A percentile compares a stretch with the other conserved stretches of the same genome.
Conservation (phyloP, 1,139 yeast genomes). For the Meyerozyma athensensis region DNA sequence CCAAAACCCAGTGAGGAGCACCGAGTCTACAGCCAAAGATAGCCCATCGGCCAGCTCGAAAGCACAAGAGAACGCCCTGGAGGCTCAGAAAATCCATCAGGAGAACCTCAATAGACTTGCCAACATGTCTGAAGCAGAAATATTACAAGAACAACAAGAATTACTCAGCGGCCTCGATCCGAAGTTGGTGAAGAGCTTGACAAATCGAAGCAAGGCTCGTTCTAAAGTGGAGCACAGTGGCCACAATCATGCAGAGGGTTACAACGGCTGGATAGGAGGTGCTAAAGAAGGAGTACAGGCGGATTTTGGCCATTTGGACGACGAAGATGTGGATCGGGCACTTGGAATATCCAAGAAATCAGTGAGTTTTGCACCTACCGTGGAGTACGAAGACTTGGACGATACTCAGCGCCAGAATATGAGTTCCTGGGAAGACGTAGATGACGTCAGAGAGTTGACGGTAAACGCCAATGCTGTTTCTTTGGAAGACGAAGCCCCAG, state of each 20-base stretch:
- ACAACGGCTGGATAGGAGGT: conserved; percentile 74
- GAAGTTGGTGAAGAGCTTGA: conserved; percentile 53
- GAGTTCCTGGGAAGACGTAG: conserved; percentile 41
- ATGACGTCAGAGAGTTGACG: conserved; percentile 29
- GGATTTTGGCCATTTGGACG: conserved; percentile 32
- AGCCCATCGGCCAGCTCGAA: conserved; percentile 1
- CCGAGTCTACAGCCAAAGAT: conserved; percentile 4
- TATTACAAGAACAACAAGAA: conserved; percentile 62
- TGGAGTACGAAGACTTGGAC: conserved; percentile 8
- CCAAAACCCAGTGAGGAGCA: conserved; percentile 7
- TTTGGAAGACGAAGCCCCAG: conserved; percentile 29
- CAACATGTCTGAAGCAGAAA: conserved; percentile 63
- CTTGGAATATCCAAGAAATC: conserved; percentile 23
- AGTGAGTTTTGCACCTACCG: conserved; percentile 14
- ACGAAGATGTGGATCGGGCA: conserved; percentile 36
- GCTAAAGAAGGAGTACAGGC: conserved; percentile 31
- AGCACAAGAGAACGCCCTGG: conserved; percentile 28
- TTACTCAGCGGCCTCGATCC: conserved; percentile 67
- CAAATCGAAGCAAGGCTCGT: conserved; percentile 35
- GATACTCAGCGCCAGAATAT: conserved; percentile 33
- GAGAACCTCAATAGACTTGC: conserved; percentile 67
- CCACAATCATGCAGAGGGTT: conserved; percentile 58
- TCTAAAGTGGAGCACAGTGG: conserved; percentile 12
- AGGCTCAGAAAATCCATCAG: conserved; percentile 67
- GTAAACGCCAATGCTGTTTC: conserved; percentile 13